Conservation (phyloP, 1,139 yeast genomes). For the Sugiyamaella japonica region DNA sequence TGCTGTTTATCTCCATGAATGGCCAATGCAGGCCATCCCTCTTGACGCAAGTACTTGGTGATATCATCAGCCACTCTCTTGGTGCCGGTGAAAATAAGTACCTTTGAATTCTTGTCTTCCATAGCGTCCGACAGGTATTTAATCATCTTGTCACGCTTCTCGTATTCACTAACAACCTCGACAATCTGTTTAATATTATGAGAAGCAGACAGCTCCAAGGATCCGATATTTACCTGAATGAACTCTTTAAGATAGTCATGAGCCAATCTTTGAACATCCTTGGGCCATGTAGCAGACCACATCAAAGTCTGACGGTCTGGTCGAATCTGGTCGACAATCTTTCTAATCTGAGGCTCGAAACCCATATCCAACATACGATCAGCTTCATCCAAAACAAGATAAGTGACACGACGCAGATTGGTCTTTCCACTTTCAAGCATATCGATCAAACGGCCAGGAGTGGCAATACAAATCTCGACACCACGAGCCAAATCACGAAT, state of each 20-base stretch:
- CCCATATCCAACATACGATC: conserved; percentile 92
- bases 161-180: conserved; percentile 87
- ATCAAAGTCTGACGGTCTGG: conserved; percentile 97
- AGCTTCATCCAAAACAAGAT: conserved; percentile 95
- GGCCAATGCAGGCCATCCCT: conserved; percentile 99
- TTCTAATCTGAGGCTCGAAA: conserved; percentile 94
- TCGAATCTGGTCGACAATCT: conserved; percentile 91
- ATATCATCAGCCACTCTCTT: conserved; percentile 97
- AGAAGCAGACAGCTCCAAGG: conserved; percentile 92
- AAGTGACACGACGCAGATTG: conserved; percentile 92
- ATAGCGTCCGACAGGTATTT: conserved; percentile 85
- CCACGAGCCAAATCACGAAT: conserved; percentile 94
- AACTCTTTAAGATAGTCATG: conserved; percentile 89
- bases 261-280: conserved; percentile 91
- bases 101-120: conserved; percentile 73
- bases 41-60: conserved; percentile 86
- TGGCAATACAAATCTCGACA: conserved; percentile 90
- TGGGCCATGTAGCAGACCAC: conserved; percentile 99
- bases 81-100: conserved; percentile 87
- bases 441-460: conserved; percentile 98
- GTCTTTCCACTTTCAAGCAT: conserved; percentile 96
- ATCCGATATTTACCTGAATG: conserved; percentile 95
- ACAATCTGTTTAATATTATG: conserved; percentile 93
- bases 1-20: conserved; percentile 99
- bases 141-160: conserved; percentile 86